phyloP scores from a whole-genome alignment of 2,329 filamentous ascomycete genomes.

The Colletotrichum tropicicola region DNA sequence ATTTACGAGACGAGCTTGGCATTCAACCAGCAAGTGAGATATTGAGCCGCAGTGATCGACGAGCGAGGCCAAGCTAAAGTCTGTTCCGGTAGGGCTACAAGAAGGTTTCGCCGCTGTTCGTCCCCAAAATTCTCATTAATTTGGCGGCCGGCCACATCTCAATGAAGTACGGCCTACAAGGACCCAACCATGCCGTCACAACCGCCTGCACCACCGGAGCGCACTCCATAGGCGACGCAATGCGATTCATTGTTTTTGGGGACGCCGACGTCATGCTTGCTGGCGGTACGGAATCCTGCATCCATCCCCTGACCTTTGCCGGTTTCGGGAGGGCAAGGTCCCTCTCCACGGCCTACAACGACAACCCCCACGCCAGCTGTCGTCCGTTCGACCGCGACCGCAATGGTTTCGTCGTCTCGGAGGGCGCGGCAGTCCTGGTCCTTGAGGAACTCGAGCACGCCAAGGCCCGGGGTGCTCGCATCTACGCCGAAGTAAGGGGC shows the following conservation, averaged over 20 bases:
- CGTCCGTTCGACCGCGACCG: constrained; percentile 86
- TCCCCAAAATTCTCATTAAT: constrained; percentile 93
- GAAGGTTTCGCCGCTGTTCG: constrained; percentile 92
- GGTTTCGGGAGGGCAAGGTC: constrained; percentile 91
- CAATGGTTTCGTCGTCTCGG: constrained; percentile 89
- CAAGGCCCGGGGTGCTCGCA: constrained; percentile 76
- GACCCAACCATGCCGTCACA: constrained; percentile 91
- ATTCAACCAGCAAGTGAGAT: constrained; percentile 75
- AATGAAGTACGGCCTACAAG: constrained; percentile 89
- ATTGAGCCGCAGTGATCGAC: constrained; percentile 25
- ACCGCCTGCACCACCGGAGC: constrained; percentile 97
- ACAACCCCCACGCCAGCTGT: constrained; percentile 75
- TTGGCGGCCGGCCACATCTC: constrained; percentile 94
- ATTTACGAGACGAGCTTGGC: constrained; percentile 84
- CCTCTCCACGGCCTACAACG: constrained; percentile 83
- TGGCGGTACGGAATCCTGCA: constrained; percentile 94
- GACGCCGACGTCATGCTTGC: constrained; percentile 96
- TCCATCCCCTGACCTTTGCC: constrained; percentile 91
- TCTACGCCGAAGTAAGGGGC: constrained; percentile 89
- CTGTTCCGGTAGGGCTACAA: constrained; percentile 75
- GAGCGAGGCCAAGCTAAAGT: constrained; percentile 26
- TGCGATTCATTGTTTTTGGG: constrained; percentile 89
- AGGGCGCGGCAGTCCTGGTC: constrained; percentile 88
- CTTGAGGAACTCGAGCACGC: constrained; percentile 94
- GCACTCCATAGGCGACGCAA: constrained; percentile 92